Conservation (phyloP, 2,329 filamentous ascomycete species). For the Cadophora luteo-olivacea region DNA sequence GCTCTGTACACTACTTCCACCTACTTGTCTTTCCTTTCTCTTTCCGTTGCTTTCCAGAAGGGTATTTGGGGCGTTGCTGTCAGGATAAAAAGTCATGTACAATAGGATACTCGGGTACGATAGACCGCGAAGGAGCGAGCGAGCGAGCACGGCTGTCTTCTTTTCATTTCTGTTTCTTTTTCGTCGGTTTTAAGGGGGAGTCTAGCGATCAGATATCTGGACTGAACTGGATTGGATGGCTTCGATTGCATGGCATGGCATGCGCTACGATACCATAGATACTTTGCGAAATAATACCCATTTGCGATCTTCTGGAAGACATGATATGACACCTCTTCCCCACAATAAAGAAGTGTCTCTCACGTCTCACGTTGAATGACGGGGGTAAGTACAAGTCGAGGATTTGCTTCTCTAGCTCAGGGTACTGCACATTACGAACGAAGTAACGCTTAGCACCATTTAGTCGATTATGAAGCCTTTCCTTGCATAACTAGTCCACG, state of each 20-base stretch:
- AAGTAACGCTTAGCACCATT: no score
- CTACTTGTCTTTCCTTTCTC: not conserved
- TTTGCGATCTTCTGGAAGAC: not conserved
- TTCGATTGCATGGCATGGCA: not conserved
- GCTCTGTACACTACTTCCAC: not conserved
- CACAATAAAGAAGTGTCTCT: no score
- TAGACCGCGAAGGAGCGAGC: not conserved
- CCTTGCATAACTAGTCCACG: no score
- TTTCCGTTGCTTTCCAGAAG: not conserved
- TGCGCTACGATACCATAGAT: not conserved
- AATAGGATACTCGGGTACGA: not conserved
- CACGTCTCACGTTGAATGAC: no score
- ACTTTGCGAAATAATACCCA: conserved; percentile 12
- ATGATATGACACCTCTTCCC: not conserved
- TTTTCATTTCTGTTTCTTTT: not conserved
- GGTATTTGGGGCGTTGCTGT: not conserved
- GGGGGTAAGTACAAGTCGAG: no score
- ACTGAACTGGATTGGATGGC: not conserved
- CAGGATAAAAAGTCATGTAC: conserved; percentile 9
- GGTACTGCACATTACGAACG: no score
- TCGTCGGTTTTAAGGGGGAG: not conserved
- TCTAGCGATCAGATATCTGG: not conserved
- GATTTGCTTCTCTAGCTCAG: no score
- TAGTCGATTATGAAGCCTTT: no score
- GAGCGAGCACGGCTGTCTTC: not conserved